These are phyloP conservation scores for Diutina sp. DNA, from an alignment of 1,139 yeast species.

Conservation along the genomic window DNA sequence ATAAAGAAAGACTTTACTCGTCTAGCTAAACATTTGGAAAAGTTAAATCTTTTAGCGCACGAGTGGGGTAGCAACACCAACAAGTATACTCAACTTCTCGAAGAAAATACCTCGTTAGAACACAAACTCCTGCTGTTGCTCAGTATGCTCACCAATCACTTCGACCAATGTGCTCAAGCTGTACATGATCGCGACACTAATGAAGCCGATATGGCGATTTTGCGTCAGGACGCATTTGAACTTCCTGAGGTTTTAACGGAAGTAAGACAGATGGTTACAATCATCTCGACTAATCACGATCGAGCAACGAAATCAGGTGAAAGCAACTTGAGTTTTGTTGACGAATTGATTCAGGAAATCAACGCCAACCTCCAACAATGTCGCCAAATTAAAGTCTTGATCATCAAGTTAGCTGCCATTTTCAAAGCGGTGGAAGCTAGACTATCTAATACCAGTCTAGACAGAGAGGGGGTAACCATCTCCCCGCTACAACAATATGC, in stretches of 20 bases:
- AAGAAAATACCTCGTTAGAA: constrained; percentile 42
- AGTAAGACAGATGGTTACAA: constrained; percentile 19
- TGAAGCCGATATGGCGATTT: not conserved
- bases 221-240: not conserved
- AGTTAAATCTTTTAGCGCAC: not conserved
- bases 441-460: constrained; percentile 3
- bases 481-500: constrained; percentile 13
- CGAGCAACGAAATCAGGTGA: constrained; percentile 17
- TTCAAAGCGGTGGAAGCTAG: constrained; percentile 9
- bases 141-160: constrained; percentile 56
- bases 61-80: not conserved
- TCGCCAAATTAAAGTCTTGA: constrained; percentile 12
- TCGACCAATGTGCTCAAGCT: constrained; percentile 4
- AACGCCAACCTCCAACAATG: constrained; percentile 10
- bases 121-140: constrained; percentile 58
- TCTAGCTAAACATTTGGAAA: not conserved
- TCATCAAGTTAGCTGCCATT: constrained; percentile 15
- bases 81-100: constrained; percentile 1
- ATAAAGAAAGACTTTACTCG: not conserved
- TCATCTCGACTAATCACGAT: constrained; percentile 22
- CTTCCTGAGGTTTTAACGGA: constrained; percentile 9
- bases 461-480: not conserved
- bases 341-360: constrained; percentile 8
- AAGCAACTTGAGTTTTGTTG: constrained; percentile 10
- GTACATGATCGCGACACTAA: not conserved